These are phyloP conservation scores for Phytopythium chamaehyphon DNA, from an alignment of 352 stramenopile genomes.

Conservation along the genomic window DNA sequence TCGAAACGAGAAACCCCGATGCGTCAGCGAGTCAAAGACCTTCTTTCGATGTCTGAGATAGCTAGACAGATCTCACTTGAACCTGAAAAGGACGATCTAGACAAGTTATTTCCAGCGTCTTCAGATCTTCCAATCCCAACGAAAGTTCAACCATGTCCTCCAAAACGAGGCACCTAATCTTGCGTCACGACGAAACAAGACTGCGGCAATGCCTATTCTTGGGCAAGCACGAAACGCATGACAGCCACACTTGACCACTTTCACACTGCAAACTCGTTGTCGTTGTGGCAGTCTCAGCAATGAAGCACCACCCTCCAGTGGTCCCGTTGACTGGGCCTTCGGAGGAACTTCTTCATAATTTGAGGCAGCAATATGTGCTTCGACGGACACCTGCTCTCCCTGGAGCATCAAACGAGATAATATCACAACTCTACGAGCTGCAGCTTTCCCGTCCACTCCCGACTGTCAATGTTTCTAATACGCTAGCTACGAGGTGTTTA, in stretches of 20 bases:
- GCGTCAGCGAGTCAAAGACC: not conserved
- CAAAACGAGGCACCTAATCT: no score
- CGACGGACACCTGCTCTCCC: conserved; percentile 1
- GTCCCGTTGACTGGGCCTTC: not conserved
- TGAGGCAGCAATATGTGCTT: conserved; percentile 1
- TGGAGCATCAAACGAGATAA: not conserved
- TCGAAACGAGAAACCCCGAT: not conserved
- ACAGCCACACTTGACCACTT: no score
- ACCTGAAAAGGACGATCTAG: not conserved
- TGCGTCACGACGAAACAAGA: no score
- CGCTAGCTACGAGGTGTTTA: not conserved
- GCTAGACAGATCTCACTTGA: not conserved
- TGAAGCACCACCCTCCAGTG: not conserved
- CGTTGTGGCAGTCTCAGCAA: not conserved
- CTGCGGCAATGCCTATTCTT: no score
- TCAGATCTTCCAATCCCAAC: no score
- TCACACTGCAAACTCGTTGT: no score
- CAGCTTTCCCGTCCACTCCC: conserved; percentile 1
- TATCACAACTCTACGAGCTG: not conserved
- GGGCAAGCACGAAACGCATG: no score
- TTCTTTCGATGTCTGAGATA: conserved; percentile 2
- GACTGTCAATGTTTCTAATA: conserved; percentile 2
- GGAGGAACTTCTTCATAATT: not conserved
- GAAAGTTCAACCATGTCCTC: no score
- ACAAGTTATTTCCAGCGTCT: not conserved